A percentile compares a stretch with the other conserved stretches of the same genome.
These are phyloP conservation scores for Arxiozyma slooffiae DNA, from an alignment of 1,139 yeast genomes.

Conservation along the genomic window DNA sequence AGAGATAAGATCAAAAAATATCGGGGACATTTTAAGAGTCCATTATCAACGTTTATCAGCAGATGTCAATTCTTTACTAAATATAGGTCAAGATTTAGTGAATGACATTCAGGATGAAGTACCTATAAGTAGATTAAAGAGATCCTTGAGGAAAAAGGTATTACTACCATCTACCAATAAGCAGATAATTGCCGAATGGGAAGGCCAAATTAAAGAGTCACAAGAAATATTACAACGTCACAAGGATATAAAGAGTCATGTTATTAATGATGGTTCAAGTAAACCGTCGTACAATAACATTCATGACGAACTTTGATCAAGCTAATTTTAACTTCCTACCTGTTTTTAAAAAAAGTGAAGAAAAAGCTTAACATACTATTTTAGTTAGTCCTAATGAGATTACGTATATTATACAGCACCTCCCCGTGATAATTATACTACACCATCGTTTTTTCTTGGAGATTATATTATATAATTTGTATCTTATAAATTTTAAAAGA, in stretches of 20 bases:
- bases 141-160: not conserved
- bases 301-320: not conserved
- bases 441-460: too few species aligned
- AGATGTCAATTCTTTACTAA: slow-evolving; percentile 69
- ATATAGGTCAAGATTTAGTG: slow-evolving; percentile 86
- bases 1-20: slow-evolving; percentile 51
- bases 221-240: not conserved
- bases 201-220: not conserved
- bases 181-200: not conserved
- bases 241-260: not conserved
- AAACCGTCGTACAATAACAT: not conserved
- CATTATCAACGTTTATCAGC: slow-evolving; percentile 77
- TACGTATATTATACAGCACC: too few species aligned
- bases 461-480: too few species aligned
- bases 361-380: too few species aligned
- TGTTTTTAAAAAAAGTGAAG: too few species aligned
- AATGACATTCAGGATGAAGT: slow-evolving; percentile 60
- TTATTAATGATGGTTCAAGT: not conserved
- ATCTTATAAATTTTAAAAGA: too few species aligned
- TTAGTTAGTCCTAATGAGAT: too few species aligned
- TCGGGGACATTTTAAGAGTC: slow-evolving; percentile 73
- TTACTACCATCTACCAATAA: not conserved
- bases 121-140: slow-evolving; percentile 12
- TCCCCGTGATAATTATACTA: too few species aligned
- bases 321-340: not conserved